Conservation (phyloP, 139 green algal species). For the Marvania coccoides region DNA sequence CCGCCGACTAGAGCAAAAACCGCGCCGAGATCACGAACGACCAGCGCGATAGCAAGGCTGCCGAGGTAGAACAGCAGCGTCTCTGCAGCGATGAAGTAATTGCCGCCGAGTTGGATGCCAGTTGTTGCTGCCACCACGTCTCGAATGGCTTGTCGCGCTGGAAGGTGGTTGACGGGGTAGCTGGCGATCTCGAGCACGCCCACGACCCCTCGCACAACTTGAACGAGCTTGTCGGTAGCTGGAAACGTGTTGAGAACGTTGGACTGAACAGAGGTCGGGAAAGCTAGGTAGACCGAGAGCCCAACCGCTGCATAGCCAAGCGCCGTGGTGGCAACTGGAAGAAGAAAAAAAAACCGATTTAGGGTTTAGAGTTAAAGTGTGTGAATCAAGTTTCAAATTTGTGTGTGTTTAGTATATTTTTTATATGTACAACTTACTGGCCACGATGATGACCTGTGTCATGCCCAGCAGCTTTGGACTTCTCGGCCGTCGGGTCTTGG, state of each 20-base stretch:
- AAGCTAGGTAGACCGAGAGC: conserved; percentile 49
- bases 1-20: conserved; percentile 61
- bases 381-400: neutral
- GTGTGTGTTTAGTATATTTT: neutral
- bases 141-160: conserved; percentile 30
- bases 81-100: conserved; percentile 11
- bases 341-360: neutral
- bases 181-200: conserved; percentile 42
- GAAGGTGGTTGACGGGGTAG: conserved; percentile 63
- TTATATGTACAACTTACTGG: conserved; percentile 13
- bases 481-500: too few relatives aligned
- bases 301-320: conserved; percentile 49
- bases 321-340: conserved; percentile 19
- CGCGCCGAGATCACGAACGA: conserved; percentile 46
- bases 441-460: conserved; percentile 11
- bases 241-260: conserved; percentile 65
- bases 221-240: conserved; percentile 16
- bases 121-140: conserved; percentile 18
- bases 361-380: neutral
- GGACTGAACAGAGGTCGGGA: conserved; percentile 31
- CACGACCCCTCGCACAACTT: conserved; percentile 41
- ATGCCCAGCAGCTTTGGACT: conserved; percentile 46
- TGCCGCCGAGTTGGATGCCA: neutral
- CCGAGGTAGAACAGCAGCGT: conserved; percentile 29
- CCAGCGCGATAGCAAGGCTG: conserved; percentile 23